Evolutionary conservation across 805 yeast genomes (phyloP).

Genomic region (Ogataea allantospora): DNA sequence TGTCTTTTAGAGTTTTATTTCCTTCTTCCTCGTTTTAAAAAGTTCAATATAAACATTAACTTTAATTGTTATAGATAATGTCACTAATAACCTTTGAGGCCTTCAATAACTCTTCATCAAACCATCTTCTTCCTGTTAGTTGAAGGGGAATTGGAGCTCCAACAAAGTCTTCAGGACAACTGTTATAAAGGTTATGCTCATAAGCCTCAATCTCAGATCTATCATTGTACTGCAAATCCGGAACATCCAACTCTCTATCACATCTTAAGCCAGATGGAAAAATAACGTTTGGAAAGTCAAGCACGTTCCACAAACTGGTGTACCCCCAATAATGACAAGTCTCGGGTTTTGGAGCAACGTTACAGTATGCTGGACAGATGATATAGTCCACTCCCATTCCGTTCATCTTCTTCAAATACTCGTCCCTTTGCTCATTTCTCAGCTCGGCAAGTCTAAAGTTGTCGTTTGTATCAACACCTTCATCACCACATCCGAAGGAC

Average conservation of each 20-base stretch:
- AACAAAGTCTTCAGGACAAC: slow-evolving; percentile 32
- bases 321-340: slow-evolving; percentile 69
- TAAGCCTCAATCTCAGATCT: slow-evolving; percentile 30
- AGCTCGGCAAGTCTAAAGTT: slow-evolving; percentile 44
- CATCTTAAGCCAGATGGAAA: slow-evolving; percentile 58
- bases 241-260: slow-evolving; percentile 32
- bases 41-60: too few relatives aligned
- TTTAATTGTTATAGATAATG: neutral
- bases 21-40: neutral
- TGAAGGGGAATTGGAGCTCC: slow-evolving; percentile 52
- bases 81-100: neutral
- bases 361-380: slow-evolving; percentile 59
- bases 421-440: slow-evolving; percentile 53
- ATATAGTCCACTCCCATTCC: slow-evolving; percentile 48
- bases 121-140: slow-evolving; percentile 48
- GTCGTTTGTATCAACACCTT: slow-evolving; percentile 43
- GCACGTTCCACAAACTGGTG: slow-evolving; percentile 64
- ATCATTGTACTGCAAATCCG: slow-evolving; percentile 18
- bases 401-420: slow-evolving; percentile 39
- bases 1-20: neutral
- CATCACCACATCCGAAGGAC: slow-evolving; percentile 55
- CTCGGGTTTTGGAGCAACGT: slow-evolving; percentile 64
- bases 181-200: slow-evolving; percentile 33
- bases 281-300: slow-evolving; percentile 62
- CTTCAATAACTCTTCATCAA: slow-evolving; percentile 48